Evolutionary conservation across 2,329 filamentous ascomycete species (phyloP), one percentile per base, ranked within the genome.

Genomic region (Balansia obtecta): DNA sequence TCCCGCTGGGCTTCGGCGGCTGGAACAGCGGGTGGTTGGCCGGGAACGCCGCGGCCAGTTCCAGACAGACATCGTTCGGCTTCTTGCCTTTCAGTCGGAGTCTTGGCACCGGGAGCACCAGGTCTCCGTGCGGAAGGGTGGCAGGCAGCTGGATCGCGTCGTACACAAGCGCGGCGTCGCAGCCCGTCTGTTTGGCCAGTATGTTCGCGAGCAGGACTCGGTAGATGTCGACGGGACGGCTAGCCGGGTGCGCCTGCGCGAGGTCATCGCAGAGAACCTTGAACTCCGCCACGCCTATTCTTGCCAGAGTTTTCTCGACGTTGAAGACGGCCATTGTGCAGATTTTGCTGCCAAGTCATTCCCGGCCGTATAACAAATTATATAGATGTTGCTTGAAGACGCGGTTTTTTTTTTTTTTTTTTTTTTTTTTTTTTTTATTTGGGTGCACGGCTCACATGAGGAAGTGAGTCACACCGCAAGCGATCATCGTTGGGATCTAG

Each of bases 1-100:
- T 73, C 53, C 79, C 81, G 46, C 74, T 71, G 18, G 72, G 68
- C 30, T 70, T 68, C 2, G 80, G 80, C 51, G 72, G 71, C 53
- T 73, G 68, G 53, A 83, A 69, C 30, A 83, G 69, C 13, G 45
- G 33, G 18, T 51, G 42, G 3, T 38, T 27, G 6, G 34, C 12
- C 13, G 52, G 48, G 33, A 51, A 51, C 13, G 22, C 16, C 3
- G 16, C 30, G 79, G 75, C 46, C 76, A 79, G 44, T 74, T 72
- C 37, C 76, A 75, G 58, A 82, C 80, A 61, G 78, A 40, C 39
- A 8, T 49, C 53, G 15, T 55, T 57, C 2, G 50, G 55, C 30
- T 38, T 48, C 34, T 40, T 45, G 12, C 45, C 49, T 16, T 55
- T 54, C 39, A 59, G 52, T 18, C 58, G 60, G 2, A 68, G 58